Evolutionary conservation across 2,329 filamentous ascomycete genomes (phyloP), one percentile per base, ranked within the genome.

Genomic region (Davidsoniella neocaledoniae): DNA sequence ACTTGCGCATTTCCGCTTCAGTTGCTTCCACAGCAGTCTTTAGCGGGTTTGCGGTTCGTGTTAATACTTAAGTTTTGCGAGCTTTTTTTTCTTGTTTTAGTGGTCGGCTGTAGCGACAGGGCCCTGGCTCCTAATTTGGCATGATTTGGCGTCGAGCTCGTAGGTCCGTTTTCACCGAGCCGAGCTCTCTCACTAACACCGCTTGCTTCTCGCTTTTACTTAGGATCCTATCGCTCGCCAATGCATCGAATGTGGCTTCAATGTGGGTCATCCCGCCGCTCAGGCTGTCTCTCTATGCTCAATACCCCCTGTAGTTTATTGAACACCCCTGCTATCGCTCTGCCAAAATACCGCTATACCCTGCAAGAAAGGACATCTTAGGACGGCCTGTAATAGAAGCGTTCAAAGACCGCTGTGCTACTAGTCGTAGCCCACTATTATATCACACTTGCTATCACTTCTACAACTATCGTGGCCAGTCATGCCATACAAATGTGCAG

Each of bases 181-280:
- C 49, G 49, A 51, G 49, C n/a, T 33, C 8, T 5, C 19, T 41
- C 29, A 33, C 47, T 49, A 49, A 49, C 47, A 44, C 47, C 29
- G 47, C 21, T 23, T 5, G 21, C 33, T 16, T 10, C n/a, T 41
- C 26, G 17, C 26, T 37, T 33, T 33, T 33, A 33, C 8, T 33
- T 4, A 33, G 29, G 29, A 36, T 39, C 37, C 47, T 17, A 53
- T 53, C 6, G 38, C 33, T 12, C 69, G 67, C 57, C 76, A 86
- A 58, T 94, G 87, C 67, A 91, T 85, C 74, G 86, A 88, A 63
- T 94, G 87, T 62, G 86, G 86, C 47, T 76, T 75, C 54, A 90
- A 84, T 53, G 83, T 86, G 66, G 68, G 77, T 62, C 37, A 46
- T 26, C 41, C 10, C 39, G 14, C 33, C n/a, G 3, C 16, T 6